Base-by-base conservation (phyloP, 2,329 filamentous ascomycete species). In the Nemania diffusa region DNA sequence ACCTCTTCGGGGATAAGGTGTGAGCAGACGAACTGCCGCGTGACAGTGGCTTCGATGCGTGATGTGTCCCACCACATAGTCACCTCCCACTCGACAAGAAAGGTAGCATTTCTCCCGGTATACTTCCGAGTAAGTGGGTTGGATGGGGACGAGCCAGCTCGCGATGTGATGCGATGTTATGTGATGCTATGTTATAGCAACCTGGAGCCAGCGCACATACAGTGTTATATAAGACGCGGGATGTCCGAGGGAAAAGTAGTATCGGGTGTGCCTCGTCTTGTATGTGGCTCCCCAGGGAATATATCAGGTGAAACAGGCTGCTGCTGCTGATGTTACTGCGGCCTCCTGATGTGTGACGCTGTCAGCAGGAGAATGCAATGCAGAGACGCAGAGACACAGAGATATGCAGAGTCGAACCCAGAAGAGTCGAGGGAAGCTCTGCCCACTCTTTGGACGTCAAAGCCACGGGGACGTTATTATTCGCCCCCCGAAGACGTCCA, bases 61-160 rank as follows among this genome's bases (percentile, higher is more conserved):
- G 89, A 85, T 64, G 88, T 83, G 76, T 91, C 90, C 91, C 91
- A 94, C 90, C 91, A 93, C 78, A 88, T 81, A 65, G 72, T 72
- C 70, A 66, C 67, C 65, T 75, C 69, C 70, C 72, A 73, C 55
- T 71, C 62, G 64, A 61, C 68, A 61, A 51, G 58, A 69, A 68
- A 65, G 69, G 70, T 73, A 67, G 69, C 73, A 76, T 76, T 72
- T 69, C 69, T 72, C 46, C 62, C 42, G 65, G 65, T 55, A 60
- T 68, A 64, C 67, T 69, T 67, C 69, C 67, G 60, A 71, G 57
- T 55, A 68, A 69, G 67, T 60, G 67, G 65, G 63, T 46, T 62
- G 24, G 55, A 37, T 27, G 20, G 48, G 24, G 51, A 32, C 26
- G 42, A 50, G 40, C 65, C 65, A 40, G 42, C 42, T 42, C 40